Conservation (phyloP, 495 filamentous ascomycete species). For the Jackrogersella multiformis region DNA sequence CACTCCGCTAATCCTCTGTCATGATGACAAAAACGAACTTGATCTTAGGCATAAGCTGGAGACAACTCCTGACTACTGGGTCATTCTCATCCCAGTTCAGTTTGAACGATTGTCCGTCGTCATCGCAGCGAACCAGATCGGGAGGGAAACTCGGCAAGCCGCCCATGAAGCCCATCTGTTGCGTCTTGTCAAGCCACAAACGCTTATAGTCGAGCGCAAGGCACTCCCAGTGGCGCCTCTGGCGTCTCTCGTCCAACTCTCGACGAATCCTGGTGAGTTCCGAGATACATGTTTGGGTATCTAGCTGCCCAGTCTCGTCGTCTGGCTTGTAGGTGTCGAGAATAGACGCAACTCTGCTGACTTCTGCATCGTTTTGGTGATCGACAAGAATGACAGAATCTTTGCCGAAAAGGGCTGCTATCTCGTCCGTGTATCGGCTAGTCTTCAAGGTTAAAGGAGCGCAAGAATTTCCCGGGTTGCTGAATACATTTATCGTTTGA, state of each 20-base stretch:
- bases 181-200: not conserved
- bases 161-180: not conserved
- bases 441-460: too few relatives aligned
- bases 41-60: constrained; percentile 10
- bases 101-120: not conserved
- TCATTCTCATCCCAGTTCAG: not conserved
- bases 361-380: not conserved
- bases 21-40: constrained; percentile 8
- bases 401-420: not conserved
- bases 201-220: not conserved
- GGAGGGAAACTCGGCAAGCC: not conserved
- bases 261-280: not conserved
- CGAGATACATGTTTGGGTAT: not conserved
- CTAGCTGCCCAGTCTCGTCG: not conserved
- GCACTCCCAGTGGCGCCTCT: not conserved
- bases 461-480: too few relatives aligned
- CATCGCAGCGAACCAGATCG: not conserved
- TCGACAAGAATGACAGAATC: not conserved
- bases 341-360: not conserved
- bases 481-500: too few relatives aligned
- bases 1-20: not conserved
- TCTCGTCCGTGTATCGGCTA: too few relatives aligned
- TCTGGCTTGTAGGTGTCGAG: not conserved
- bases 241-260: not conserved
- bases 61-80: not conserved